Evolutionary conservation across 352 stramenopile species (phyloP), one percentile per base, ranked within the genome.

Genomic region (Phytopythium cucurbitacearum): DNA sequence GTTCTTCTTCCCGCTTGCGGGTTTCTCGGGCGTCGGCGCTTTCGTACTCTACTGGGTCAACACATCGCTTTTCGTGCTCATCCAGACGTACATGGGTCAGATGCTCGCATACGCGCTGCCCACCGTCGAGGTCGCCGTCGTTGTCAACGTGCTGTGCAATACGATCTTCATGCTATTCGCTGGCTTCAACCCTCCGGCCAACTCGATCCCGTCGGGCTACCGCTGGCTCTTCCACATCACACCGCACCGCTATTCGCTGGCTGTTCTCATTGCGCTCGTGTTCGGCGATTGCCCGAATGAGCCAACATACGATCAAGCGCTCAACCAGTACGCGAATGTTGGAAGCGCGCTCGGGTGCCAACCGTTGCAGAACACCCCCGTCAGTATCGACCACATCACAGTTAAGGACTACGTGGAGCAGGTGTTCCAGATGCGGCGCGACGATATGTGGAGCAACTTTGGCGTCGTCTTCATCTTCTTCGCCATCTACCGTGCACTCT

Each of bases 101-200:
- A 33, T 76, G 3, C 57, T 76, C 34, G 54, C 62, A n/a, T 71
- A 62, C 39, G 57, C 61, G 1, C 11, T 71, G 32, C 67, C 67
- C 2, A 73, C 49, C 38, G 62, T 73, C n/a, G 67, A 76, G 32
- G 64, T 76, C 5, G 64, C 67, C 5, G 59, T 51, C 3, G 62
- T 76, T 36, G 60, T 66, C 5, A 64, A 59, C 10, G 56, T 68
- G 28, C 40, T 80, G 33, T 39, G 85, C 35, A 76, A 82, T 51
- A 60, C 72, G 4, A 61, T 87, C 44, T 88, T 85, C 64, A 60
- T 87, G 37, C 38, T 88, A 0, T 87, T 89, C 58, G 61, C 69
- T 36, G 81, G 79, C 28, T 87, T 83, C 62, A 82, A 81, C 34
- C 75, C 75, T 2, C 69, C 75, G 0, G 61, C 70, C 2, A 41